Base-by-base conservation (phyloP, 2,329 filamentous ascomycete genomes). In the Epicoccum sorghinum region DNA sequence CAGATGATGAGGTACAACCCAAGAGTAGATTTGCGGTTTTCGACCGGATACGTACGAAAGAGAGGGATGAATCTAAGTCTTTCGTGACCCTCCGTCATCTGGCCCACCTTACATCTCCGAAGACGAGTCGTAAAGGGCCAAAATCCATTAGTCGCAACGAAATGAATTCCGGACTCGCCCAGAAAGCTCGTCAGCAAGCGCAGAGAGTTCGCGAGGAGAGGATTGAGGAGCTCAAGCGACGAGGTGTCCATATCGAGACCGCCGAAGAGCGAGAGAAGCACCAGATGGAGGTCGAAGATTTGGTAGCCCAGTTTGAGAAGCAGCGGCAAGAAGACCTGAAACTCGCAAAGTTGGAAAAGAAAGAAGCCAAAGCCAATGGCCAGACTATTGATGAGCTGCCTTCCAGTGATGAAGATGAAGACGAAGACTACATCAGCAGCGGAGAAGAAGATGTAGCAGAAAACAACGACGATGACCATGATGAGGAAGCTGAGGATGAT, bases 231-330 rank as follows among this genome's bases (percentile, higher is more conserved):
- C 82, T 99, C 36, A 86, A 85, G 66, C 87, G 89, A 9, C 91
- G 89, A 74, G 95, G 95, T 7, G 83, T 97, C 24, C 79, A 89
- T 23, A 81, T 98, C 14, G 89, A 93, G 72, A 96, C 90, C 0
- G 86, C 88, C 2, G 93, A 97, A 74, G 93, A 99, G 72, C 86
- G 90, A 18, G 89, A 93, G 68, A 85, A 86, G 30, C 89, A 96
- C 70, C 86, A 91, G 73, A 86, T 89, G 52, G 86, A 93, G 55
- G 86, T 96, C 10, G 95, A 98, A 64, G 89, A 97, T 67, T 83
- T 98, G 56, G 70, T 70, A 27, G 69, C 65, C n/a, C 67, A 67
- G 32, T 85, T 98, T 24, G 89, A 93, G 42, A 92, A 88, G 66
- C 93, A 93, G 18, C 83, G 92, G 52, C 82, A 86, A 57, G 91